These are phyloP conservation scores for Fusarium sp. DNA, from an alignment of 2,329 filamentous ascomycete species.

Conservation along the genomic window DNA sequence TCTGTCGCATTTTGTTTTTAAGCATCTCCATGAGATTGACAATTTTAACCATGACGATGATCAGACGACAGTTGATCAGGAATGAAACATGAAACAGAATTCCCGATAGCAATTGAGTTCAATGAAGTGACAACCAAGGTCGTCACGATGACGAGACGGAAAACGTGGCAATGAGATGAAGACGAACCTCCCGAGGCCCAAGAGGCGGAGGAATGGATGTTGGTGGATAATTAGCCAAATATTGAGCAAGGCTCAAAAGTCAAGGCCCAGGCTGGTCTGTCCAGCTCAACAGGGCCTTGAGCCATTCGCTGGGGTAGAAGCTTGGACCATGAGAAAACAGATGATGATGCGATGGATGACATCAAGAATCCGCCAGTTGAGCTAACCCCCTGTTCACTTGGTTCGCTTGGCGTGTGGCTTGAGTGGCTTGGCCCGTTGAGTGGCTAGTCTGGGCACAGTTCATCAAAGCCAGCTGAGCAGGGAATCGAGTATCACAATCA, in stretches of 20 bases:
- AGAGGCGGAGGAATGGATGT: slow-evolving; percentile 1
- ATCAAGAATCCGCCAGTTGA: slow-evolving; percentile 32
- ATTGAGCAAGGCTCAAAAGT: neutral
- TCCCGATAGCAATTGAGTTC: neutral
- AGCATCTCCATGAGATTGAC: neutral
- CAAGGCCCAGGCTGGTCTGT: slow-evolving; percentile 7
- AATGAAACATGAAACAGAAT: slow-evolving; percentile 8
- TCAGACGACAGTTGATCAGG: neutral
- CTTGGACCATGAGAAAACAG: slow-evolving; percentile 9
- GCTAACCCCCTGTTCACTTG: slow-evolving; percentile 22
- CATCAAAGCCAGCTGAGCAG: slow-evolving; percentile 38
- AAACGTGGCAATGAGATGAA: slow-evolving; percentile 10
- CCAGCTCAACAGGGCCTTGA: slow-evolving; percentile 32
- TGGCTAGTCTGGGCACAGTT: slow-evolving; percentile 29
- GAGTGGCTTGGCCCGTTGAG: slow-evolving; percentile 25
- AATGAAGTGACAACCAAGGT: neutral
- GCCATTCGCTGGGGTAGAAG: neutral
- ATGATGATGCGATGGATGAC: slow-evolving; percentile 39
- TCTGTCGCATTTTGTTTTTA: neutral
- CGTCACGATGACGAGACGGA: slow-evolving; percentile 17
- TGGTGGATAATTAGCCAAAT: neutral
- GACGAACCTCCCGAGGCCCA: neutral
- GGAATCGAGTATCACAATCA: slow-evolving; percentile 6
- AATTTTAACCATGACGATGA: neutral
- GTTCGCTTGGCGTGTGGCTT: slow-evolving; percentile 33